phyloP scores from a whole-genome alignment of 2,329 filamentous ascomycete species.

The Bipolaris cookei region DNA sequence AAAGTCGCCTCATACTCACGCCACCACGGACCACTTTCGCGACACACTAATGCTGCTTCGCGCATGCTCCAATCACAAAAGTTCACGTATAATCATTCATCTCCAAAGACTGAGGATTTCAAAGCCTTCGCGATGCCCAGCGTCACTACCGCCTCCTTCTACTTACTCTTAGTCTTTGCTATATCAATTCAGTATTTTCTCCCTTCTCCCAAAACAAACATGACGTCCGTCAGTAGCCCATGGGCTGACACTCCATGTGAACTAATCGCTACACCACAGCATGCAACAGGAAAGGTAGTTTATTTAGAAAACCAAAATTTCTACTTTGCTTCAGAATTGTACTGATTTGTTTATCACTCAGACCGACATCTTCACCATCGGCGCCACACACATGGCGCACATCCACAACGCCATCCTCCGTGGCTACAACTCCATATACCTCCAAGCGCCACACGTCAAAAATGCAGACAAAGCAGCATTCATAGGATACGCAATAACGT shows the following conservation, averaged over 20 bases:
- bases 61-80: neutral
- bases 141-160: constrained; percentile 12
- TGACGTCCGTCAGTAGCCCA: constrained; percentile 16
- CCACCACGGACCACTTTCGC: constrained; percentile 24
- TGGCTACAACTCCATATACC: constrained; percentile 51
- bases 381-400: constrained; percentile 48
- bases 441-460: constrained; percentile 45
- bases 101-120: neutral
- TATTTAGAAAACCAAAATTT: neutral
- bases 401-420: constrained; percentile 52
- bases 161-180: constrained; percentile 10
- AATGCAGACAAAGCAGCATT: constrained; percentile 44
- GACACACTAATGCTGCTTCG: constrained; percentile 7
- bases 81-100: neutral
- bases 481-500: constrained; percentile 45
- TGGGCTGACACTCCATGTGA: constrained; percentile 44
- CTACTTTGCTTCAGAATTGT: neutral
- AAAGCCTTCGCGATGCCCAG: constrained; percentile 14
- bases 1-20: constrained; percentile 22
- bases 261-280: constrained; percentile 39
- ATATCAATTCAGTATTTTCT: constrained; percentile 11
- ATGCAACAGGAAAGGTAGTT: constrained; percentile 38
- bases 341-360: constrained; percentile 7
- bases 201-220: constrained; percentile 1
- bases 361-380: constrained; percentile 43